These are phyloP conservation scores for Melanomma pulvis-pyrius DNA, from an alignment of 495 filamentous ascomycete genomes.

Conservation along the genomic window DNA sequence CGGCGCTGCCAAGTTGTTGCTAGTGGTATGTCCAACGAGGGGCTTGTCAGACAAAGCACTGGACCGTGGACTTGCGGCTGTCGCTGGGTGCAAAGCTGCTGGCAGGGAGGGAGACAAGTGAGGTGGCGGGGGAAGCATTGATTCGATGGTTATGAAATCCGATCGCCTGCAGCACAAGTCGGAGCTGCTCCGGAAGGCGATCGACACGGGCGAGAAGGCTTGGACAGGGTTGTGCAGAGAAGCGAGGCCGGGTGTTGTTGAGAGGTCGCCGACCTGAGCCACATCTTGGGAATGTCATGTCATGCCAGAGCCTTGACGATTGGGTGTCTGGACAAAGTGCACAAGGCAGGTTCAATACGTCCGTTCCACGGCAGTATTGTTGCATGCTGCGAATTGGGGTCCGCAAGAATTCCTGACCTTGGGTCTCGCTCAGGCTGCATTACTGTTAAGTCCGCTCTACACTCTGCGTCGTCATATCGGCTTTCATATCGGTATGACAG, in stretches of 20 bases:
- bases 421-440: not conserved
- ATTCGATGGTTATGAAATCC: not conserved
- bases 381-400: not conserved
- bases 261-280: slow-evolving; percentile 30
- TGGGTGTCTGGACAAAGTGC: not conserved
- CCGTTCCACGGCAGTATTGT: slow-evolving; percentile 6
- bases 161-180: not conserved
- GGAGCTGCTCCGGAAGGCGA: not conserved
- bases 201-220: not conserved
- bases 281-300: slow-evolving; percentile 7
- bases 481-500: not conserved
- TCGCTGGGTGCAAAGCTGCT: not conserved
- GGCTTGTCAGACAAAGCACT: not conserved
- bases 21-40: not conserved
- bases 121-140: not conserved
- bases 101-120: not conserved
- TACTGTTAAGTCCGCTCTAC: too few species aligned
- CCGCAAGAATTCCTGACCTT: not conserved
- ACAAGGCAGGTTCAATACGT: not conserved
- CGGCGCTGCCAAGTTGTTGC: not conserved
- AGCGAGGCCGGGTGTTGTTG: not conserved
- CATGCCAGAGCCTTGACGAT: not conserved
- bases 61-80: too few species aligned
- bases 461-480: too few species aligned
- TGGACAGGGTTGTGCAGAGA: not conserved